These are phyloP conservation scores for Cyberlindnera galapagoensis DNA, from an alignment of 805 yeast genomes.

Conservation along the genomic window DNA sequence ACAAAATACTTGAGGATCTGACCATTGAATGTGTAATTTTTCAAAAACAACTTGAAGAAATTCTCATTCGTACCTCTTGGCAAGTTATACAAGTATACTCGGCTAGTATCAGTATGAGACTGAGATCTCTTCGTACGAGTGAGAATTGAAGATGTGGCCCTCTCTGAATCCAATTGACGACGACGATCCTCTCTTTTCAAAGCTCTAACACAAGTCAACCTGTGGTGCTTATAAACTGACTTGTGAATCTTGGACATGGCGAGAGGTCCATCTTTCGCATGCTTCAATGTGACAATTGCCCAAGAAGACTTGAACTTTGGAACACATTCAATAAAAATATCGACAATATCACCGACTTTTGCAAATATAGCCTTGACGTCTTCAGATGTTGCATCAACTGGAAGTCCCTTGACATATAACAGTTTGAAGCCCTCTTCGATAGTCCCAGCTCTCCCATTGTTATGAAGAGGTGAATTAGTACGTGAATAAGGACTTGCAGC, in stretches of 20 bases:
- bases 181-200: constrained; percentile 20
- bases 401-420: constrained; percentile 45
- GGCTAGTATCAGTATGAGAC: constrained; percentile 1
- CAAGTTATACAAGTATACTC: constrained; percentile 20
- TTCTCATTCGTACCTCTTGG: constrained; percentile 22
- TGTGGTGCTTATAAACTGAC: constrained; percentile 22
- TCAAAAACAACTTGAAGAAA: constrained; percentile 23
- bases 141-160: neutral
- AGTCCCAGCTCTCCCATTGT: neutral
- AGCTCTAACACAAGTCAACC: constrained; percentile 25
- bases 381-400: constrained; percentile 31
- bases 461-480: neutral
- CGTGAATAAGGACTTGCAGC: too few relatives aligned
- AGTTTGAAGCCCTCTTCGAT: constrained; percentile 11
- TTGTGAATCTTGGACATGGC: constrained; percentile 32
- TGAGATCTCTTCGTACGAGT: neutral
- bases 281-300: constrained; percentile 44
- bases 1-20: constrained; percentile 16
- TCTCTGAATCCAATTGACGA: constrained; percentile 7
- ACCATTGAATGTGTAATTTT: constrained; percentile 18
- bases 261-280: constrained; percentile 37
- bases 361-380: constrained; percentile 38
- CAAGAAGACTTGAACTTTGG: constrained; percentile 28
- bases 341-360: constrained; percentile 42
- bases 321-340: constrained; percentile 44